These are phyloP conservation scores for Pisolithus microcarpus DNA, from an alignment of 768 basidiomycete species.

Conservation along the genomic window DNA sequence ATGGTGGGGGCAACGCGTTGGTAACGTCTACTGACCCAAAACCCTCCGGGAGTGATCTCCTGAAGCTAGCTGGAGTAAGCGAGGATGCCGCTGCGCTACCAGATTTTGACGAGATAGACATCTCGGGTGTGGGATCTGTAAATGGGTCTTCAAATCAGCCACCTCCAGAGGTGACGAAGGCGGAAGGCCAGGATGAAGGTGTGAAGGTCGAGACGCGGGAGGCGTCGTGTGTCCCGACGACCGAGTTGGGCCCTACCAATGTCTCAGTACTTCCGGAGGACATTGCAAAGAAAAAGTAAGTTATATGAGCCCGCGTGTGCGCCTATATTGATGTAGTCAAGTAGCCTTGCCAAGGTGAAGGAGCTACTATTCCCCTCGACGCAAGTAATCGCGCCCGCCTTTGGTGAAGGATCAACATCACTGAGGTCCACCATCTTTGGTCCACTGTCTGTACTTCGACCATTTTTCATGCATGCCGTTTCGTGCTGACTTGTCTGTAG, in stretches of 20 bases:
- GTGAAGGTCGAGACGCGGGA: too few species aligned
- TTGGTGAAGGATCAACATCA: slow-evolving; percentile 27
- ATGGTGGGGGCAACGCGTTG: slow-evolving; percentile 1
- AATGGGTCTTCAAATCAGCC: slow-evolving; percentile 7
- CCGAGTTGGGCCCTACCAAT: too few species aligned
- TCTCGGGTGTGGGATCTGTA: slow-evolving; percentile 5
- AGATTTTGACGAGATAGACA: slow-evolving; percentile 47
- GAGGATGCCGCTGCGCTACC: slow-evolving; percentile 36
- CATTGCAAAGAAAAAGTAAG: slow-evolving; percentile 21
- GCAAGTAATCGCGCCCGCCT: slow-evolving; percentile 13
- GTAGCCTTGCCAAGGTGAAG: slow-evolving; percentile 37
- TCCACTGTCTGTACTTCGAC: slow-evolving; percentile 42
- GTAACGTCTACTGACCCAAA: slow-evolving; percentile 8
- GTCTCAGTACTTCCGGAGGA: slow-evolving; percentile 10
- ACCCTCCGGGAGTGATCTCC: slow-evolving; percentile 39
- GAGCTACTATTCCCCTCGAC: slow-evolving; percentile 42
- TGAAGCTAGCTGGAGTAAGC: slow-evolving; percentile 44
- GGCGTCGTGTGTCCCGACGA: too few species aligned
- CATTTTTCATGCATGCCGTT: neutral
- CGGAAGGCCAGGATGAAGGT: neutral
- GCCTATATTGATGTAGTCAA: slow-evolving; percentile 4
- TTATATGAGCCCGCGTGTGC: neutral
- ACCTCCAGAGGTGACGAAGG: neutral
- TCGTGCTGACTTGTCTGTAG: slow-evolving; percentile 7
- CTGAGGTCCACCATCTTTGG: slow-evolving; percentile 60